These are phyloP conservation scores for Eimeria maxima DNA, from an alignment of 169 alveolate genomes.

Conservation along the genomic window DNA sequence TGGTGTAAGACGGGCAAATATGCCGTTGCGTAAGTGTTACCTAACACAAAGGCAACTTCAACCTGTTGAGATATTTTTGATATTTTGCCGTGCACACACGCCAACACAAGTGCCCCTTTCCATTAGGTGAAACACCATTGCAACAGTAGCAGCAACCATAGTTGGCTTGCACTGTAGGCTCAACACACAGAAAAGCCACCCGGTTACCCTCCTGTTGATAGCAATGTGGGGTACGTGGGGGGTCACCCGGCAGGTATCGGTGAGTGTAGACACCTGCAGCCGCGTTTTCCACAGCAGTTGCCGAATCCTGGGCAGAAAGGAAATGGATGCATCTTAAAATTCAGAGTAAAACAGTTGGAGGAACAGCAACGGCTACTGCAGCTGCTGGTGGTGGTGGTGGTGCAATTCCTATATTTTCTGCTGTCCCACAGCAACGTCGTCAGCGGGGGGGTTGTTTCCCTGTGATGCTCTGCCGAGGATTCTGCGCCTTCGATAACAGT, in stretches of 20 bases:
- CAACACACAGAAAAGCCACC: background rate
- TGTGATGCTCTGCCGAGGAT: too few relatives aligned
- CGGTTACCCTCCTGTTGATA: background rate
- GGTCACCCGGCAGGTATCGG: too few relatives aligned
- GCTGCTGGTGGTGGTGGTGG: background rate
- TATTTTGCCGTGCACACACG: too few relatives aligned
- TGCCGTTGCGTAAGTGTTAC: too few relatives aligned
- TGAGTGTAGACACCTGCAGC: background rate
- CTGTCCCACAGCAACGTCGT: background rate
- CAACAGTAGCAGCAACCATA: background rate
- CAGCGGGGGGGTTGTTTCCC: background rate
- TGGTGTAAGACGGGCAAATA: background rate
- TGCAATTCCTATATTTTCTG: background rate
- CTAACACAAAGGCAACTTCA: too few relatives aligned
- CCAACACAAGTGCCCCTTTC: too few relatives aligned
- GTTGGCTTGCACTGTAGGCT: background rate
- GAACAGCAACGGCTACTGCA: background rate
- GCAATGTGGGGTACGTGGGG: too few relatives aligned
- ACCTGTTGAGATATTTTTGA: too few relatives aligned
- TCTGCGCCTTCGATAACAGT: too few relatives aligned
- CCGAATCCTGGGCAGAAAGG: background rate
- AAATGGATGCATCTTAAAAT: too few relatives aligned
- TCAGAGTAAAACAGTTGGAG: background rate
- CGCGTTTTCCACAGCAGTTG: background rate
- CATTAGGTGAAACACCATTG: background rate